phyloP scores from a whole-genome alignment of 2,329 filamentous ascomycete genomes.

The Aspergillus sp. region DNA sequence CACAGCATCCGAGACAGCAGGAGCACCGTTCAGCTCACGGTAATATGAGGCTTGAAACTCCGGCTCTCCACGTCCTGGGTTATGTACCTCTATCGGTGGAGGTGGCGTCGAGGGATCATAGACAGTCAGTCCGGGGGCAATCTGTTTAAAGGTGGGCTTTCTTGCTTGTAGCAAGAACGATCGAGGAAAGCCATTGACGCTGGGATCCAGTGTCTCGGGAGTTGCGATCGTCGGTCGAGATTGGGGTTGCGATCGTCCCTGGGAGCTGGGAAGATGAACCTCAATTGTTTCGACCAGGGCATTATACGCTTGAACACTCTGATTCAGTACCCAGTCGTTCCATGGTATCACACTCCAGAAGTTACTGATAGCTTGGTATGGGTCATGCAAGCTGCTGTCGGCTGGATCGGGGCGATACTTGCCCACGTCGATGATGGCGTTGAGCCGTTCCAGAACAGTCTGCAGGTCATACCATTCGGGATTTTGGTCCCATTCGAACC shows the following conservation, averaged over 20 bases:
- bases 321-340: neutral
- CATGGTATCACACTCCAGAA: neutral
- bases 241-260: neutral
- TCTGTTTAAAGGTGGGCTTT: neutral
- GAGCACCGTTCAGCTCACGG: neutral
- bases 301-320: neutral
- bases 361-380: neutral
- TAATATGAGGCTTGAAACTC: neutral
- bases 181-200: neutral
- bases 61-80: neutral
- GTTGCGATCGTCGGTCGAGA: neutral
- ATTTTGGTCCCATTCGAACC: neutral
- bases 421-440: neutral
- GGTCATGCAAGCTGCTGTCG: neutral
- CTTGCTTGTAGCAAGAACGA: neutral
- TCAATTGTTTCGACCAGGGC: neutral
- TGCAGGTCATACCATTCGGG: neutral
- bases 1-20: neutral
- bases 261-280: neutral
- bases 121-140: neutral
- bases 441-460: neutral
- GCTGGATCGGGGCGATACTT: neutral
- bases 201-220: neutral
- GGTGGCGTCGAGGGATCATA: neutral
- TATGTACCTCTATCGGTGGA: neutral